Percentiles rank a stretch among this genome's conserved stretches.
phyloP scores from a whole-genome alignment of 2,329 filamentous ascomycete species.

The Cordyceps pruinosa region DNA sequence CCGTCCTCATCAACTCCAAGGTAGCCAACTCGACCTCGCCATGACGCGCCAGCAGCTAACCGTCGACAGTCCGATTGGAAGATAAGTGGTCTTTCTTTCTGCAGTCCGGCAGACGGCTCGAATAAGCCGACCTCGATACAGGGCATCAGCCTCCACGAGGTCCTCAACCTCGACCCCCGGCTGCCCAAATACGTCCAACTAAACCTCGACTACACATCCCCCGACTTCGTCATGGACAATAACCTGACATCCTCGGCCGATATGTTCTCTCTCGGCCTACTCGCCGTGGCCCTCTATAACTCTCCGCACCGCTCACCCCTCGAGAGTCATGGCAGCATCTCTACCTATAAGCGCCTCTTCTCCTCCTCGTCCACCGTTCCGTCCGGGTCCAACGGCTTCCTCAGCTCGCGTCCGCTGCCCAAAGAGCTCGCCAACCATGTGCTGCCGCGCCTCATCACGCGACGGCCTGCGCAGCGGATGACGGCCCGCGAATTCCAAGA shows the following conservation, averaged over 20 bases:
- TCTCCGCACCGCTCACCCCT: constrained; percentile 86
- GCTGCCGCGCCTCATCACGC: constrained; percentile 77
- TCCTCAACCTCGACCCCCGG: constrained; percentile 76
- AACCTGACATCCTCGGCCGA: constrained; percentile 80
- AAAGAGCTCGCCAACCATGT: constrained; percentile 69
- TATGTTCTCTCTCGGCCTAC: constrained; percentile 85
- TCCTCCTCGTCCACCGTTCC: constrained; percentile 72
- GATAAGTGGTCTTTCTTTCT: constrained; percentile 88
- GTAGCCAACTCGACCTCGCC: constrained; percentile 29
- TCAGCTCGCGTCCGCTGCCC: constrained; percentile 72
- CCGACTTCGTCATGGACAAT: constrained; percentile 88
- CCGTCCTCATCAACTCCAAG: constrained; percentile 91
- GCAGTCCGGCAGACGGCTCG: constrained; percentile 70
- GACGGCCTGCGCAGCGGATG: constrained; percentile 79
- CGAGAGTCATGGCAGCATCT: constrained; percentile 71
- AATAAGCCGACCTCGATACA: constrained; percentile 68
- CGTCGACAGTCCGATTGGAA: constrained; percentile 83
- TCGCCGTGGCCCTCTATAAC: constrained; percentile 88
- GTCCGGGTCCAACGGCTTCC: constrained; percentile 73
- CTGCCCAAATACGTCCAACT: constrained; percentile 79
- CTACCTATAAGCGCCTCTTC: constrained; percentile 80
- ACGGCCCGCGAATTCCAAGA: constrained; percentile 89
- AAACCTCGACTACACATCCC: constrained; percentile 87
- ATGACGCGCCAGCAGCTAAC: constrained; percentile 23
- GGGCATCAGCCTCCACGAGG: constrained; percentile 75